Base-by-base conservation (phyloP, 2,329 filamentous ascomycete species). In the Colletotrichum noveboracense region DNA sequence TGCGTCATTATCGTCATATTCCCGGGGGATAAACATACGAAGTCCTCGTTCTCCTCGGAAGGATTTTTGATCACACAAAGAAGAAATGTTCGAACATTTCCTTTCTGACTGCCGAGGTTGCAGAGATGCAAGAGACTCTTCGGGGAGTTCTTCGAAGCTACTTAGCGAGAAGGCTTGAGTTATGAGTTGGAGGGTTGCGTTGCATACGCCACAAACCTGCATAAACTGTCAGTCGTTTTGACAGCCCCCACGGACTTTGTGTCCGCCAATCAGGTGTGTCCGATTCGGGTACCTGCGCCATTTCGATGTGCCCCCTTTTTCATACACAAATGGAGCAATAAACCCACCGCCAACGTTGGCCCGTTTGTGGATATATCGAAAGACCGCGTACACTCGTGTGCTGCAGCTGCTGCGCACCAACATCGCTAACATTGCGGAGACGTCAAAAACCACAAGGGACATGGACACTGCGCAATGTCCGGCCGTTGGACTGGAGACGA, bases 331-430 rank as follows among this genome's bases (percentile, higher is more conserved):
- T 67, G 18, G 21, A n/a, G 65, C 43, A 28, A 24, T 21, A 26
- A 21, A 52, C n/a, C 58, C 74, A 73, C 74, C 58, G 58, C 65
- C 48, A 30, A 73, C 14, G 74, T 74, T 69, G 74, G 58, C 62
- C 56, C 38, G 16, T 38, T 73, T 75, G 69, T 73, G 73, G 73
- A 65, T 73, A 70, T 70, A 48, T 70, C 67, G 58, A 48, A 58
- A 64, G 26, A 75, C 61, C 48, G 52, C 28, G 21, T 8, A 32
- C 12, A 52, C 43, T 13, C 43, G n/a, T 52, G n/a, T 52, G n/a
- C 43, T 21, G 43, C 43, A 52, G 43, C 43, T 21, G n/a, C 24
- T 48, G 36, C 64, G 64, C 64, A 52, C 34, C 43, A 61, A 48
- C 24, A 18, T 30, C 52, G 38, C 55, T 71, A 26, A 24, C 68